Evolutionary conservation across 257 asterid species (phyloP).

Genomic region (Coffea eugenioides): DNA sequence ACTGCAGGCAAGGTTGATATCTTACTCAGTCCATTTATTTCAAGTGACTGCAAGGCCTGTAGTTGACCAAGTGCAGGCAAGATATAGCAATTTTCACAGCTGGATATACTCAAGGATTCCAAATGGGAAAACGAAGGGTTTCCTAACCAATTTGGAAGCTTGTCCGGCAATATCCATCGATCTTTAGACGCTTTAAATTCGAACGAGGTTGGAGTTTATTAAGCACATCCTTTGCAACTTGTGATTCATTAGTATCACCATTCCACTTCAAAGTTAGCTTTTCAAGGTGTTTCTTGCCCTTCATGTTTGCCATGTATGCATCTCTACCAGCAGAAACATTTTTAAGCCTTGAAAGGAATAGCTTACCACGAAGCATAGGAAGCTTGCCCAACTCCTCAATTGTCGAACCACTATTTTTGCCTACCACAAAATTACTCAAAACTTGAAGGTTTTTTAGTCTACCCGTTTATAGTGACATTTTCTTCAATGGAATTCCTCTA

Average conservation of each 20-base stretch:
- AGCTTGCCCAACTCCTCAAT: slow-evolving; percentile 14
- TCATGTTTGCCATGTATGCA: not conserved
- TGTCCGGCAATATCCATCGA: slow-evolving; percentile 34
- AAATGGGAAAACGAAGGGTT: slow-evolving; percentile 31
- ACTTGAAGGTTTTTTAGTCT: slow-evolving; percentile 2
- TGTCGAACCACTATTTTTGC: not conserved
- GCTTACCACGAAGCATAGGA: slow-evolving; percentile 7
- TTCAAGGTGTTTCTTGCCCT: slow-evolving; percentile 13
- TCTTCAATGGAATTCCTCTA: not conserved
- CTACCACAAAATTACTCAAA: not conserved
- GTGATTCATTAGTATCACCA: not conserved
- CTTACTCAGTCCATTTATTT: slow-evolving; percentile 25
- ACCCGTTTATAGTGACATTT: not conserved
- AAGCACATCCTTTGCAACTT: slow-evolving; percentile 23
- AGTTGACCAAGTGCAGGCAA: slow-evolving; percentile 37
- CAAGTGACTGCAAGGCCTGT: slow-evolving; percentile 28
- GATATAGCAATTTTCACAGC: slow-evolving; percentile 33
- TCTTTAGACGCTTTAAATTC: slow-evolving; percentile 26
- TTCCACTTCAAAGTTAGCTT: slow-evolving; percentile 9
- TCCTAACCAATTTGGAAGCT: slow-evolving; percentile 37
- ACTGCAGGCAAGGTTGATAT: no score
- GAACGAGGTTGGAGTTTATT: slow-evolving; percentile 35
- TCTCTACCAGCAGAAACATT: slow-evolving; percentile 4
- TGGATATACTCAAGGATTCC: slow-evolving; percentile 31
- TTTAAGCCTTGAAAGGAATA: slow-evolving; percentile 7